Evolutionary conservation across 495 filamentous ascomycete genomes (phyloP), one percentile per base, ranked within the genome.

Genomic region (Lasiosphaeriaceae sp.): DNA sequence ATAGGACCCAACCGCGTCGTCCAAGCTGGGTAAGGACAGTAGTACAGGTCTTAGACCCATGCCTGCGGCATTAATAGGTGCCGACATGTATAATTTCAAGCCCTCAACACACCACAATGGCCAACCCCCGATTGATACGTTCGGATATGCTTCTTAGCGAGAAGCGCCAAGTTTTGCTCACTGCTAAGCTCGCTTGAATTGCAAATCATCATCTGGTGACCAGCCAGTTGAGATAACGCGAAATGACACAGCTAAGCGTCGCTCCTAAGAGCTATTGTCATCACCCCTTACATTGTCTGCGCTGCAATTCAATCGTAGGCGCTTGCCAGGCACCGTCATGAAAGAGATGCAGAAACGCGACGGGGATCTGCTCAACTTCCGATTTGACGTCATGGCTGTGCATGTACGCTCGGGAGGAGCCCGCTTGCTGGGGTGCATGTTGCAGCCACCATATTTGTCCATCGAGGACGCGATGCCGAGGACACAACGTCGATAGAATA

Each of bases 321-420:
- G 78, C 77, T 80, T 81, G 79, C 80, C 78, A 82, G 78, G 78
- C 77, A 64, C 68, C 73, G 54, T 57, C 41, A 57, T 64, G 68
- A 56, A 55, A 66, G 66, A 22, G 58, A 62, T 65, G 48, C 69
- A n/a, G 67, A 59, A 66, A 71, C 74, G 65, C 68, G 71, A 75
- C 70, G 48, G 51, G 63, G 74, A 73, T 67, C 56, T 57, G 66
- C 76, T 83, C 77, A 64, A 81, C 78, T 81, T 73, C 69, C 54
- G 41, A 45, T 45, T 59, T 53, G 61, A 64, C 60, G 67, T 62
- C 66, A 63, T 53, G 54, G 47, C 46, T 50, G 58, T 41, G 50
- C 57, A 61, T 58, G 63, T 60, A 62, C 59, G 52, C 58, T 66
- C 59, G 58, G 71, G 72, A 75, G 74, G 74, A 75, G 69, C 55